phyloP scores from a whole-genome alignment of 2,329 filamentous ascomycete genomes.

The Cladophialophora yegresii region DNA sequence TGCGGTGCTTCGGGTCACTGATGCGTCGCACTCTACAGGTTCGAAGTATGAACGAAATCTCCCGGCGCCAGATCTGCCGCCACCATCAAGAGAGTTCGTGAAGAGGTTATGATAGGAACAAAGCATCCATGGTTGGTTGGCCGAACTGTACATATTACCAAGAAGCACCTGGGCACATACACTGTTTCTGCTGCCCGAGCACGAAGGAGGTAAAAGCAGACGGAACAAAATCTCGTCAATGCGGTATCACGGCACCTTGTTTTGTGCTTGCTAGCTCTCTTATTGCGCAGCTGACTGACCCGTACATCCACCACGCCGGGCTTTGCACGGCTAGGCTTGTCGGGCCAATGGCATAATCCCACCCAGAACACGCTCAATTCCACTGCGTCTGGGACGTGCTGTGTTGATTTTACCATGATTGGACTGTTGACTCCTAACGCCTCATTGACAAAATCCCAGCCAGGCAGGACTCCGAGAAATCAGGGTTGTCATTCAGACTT shows the following conservation, averaged over 20 bases:
- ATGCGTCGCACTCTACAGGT: conserved; percentile 54
- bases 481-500: background rate
- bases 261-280: background rate
- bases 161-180: conserved; percentile 1
- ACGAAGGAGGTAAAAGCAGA: background rate
- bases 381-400: background rate
- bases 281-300: background rate
- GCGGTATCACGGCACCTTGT: background rate
- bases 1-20: conserved; percentile 8
- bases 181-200: conserved; percentile 13
- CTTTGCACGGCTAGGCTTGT: background rate
- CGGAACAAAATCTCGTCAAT: background rate
- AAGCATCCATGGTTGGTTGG: background rate
- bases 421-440: background rate
- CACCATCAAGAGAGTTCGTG: conserved; percentile 39
- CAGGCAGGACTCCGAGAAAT: background rate
- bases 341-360: background rate
- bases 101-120: conserved; percentile 32
- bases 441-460: background rate
- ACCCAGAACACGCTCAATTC: background rate
- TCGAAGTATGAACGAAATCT: conserved; percentile 97
- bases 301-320: background rate
- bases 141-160: conserved; percentile 30
- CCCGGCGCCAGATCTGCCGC: conserved; percentile 71
- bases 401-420: background rate